phyloP scores from a whole-genome alignment of 2,329 filamentous ascomycete species.

The Diaporthe ilicicola region DNA sequence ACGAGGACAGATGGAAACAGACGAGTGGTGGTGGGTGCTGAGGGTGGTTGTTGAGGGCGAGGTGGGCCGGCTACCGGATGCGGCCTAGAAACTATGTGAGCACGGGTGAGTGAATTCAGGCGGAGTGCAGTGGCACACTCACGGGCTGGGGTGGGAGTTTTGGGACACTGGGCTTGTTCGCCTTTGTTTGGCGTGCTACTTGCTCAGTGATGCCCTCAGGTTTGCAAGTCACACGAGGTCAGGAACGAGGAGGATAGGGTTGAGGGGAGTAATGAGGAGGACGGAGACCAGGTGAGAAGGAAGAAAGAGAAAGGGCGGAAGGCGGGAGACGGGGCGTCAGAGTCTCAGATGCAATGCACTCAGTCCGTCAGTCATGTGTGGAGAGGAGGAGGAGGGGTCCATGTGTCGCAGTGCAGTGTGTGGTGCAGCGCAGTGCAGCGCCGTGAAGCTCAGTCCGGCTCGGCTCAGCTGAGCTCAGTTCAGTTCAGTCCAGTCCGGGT shows the following conservation, averaged over 20 bases:
- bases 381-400: slow-evolving; percentile 18
- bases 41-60: slow-evolving; percentile 25
- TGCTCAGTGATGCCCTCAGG: not conserved
- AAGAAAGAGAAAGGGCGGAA: slow-evolving; percentile 1
- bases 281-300: not conserved
- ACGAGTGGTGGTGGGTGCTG: not conserved
- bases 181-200: not conserved
- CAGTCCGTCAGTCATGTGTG: slow-evolving; percentile 28
- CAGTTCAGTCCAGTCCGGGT: not conserved
- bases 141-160: not conserved
- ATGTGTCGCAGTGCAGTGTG: slow-evolving; percentile 13
- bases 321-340: slow-evolving; percentile 17
- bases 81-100: slow-evolving; percentile 15
- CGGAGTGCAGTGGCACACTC: not conserved
- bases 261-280: not conserved
- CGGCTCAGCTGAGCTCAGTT: not conserved
- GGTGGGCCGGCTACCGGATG: slow-evolving; percentile 9
- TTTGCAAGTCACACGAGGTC: not conserved
- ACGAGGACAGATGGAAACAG: not conserved
- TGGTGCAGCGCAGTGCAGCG: not conserved
- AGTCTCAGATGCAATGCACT: slow-evolving; percentile 26
- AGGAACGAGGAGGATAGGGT: not conserved
- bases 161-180: not conserved
- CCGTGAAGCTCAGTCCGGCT: slow-evolving; percentile 1
- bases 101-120: slow-evolving; percentile 3